These are phyloP conservation scores for Cryphonectria carpinicola DNA, from an alignment of 2,329 filamentous ascomycete species.

Conservation along the genomic window DNA sequence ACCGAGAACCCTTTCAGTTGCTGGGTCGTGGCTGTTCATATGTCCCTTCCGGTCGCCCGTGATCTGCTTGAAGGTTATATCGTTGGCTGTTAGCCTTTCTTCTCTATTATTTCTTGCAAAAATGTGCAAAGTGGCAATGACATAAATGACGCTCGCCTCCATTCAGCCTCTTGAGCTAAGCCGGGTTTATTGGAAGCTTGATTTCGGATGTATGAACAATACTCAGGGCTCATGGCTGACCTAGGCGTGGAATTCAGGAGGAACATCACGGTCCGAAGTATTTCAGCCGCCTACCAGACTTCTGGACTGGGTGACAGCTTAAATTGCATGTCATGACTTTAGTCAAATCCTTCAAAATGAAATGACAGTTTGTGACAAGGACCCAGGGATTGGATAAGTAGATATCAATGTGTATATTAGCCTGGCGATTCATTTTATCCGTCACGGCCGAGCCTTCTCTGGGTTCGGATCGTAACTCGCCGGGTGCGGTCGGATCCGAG, in stretches of 20 bases:
- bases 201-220: conserved; percentile 19
- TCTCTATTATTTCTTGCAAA: neutral
- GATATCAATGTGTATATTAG: neutral
- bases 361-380: neutral
- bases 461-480: neutral
- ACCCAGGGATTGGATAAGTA: neutral
- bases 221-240: neutral
- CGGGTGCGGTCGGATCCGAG: neutral
- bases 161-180: neutral
- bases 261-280: conserved; percentile 19
- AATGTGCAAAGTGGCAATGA: neutral
- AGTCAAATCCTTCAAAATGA: neutral
- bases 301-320: neutral
- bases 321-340: neutral
- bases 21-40: neutral
- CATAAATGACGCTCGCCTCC: neutral
- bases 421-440: neutral
- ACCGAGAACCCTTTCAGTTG: neutral
- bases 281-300: conserved; percentile 4
- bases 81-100: neutral
- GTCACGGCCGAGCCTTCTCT: neutral
- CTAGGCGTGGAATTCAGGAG: neutral
- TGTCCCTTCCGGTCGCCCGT: neutral
- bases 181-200: neutral
- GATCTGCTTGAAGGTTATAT: neutral